Conservation (phyloP, 371 early-diverging fungal species). For the Mucor piriformis region DNA sequence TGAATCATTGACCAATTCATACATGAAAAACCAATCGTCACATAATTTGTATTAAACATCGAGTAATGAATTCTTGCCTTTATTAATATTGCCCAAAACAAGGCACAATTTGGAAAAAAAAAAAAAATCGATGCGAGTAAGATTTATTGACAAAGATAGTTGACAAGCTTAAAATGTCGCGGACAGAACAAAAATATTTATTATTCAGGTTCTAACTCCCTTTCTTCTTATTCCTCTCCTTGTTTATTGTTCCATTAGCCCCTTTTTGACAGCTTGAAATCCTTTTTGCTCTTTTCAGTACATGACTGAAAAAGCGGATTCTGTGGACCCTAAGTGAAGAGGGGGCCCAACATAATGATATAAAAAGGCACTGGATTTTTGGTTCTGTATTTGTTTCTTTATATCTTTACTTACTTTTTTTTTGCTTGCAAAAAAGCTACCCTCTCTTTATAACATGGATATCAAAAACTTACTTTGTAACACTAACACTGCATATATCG, state of each 20-base stretch:
- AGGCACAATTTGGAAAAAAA: background rate
- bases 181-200: slow-evolving; percentile 10
- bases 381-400: background rate
- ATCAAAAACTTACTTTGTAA: slow-evolving; percentile 41
- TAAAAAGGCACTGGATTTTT: background rate
- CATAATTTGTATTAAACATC: no score
- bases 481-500: background rate
- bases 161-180: slow-evolving; percentile 11
- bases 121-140: background rate
- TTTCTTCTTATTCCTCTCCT: background rate
- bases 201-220: background rate
- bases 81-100: no score
- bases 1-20: no score
- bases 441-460: slow-evolving; percentile 25
- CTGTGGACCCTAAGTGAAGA: background rate
- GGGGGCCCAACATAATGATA: background rate
- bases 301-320: background rate
- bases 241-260: background rate
- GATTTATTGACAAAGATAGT: slow-evolving; percentile 18
- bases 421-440: slow-evolving; percentile 11
- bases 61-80: no score
- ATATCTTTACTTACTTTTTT: background rate
- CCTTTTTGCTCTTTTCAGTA: background rate
- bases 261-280: slow-evolving; percentile 11
- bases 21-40: no score